These are phyloP conservation scores for Plantago major DNA, from an alignment of 257 asterid species.

Conservation along the genomic window DNA sequence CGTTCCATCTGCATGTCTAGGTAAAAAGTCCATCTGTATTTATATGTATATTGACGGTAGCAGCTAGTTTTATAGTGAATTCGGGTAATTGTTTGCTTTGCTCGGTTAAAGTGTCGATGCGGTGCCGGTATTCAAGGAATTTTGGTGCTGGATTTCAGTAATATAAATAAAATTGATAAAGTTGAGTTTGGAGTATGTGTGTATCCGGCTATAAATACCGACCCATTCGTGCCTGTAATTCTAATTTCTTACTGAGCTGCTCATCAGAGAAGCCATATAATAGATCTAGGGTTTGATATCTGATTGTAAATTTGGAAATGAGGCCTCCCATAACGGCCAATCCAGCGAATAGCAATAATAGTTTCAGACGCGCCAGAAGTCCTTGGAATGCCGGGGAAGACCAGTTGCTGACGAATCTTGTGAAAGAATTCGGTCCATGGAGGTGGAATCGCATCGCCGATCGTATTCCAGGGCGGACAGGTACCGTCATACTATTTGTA, in stretches of 20 bases:
- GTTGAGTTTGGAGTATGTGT: slow-evolving; percentile 10
- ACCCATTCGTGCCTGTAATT: neutral
- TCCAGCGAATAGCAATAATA: slow-evolving; percentile 11
- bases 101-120: slow-evolving; percentile 14
- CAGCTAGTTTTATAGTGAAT: slow-evolving; percentile 17
- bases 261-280: slow-evolving; percentile 16
- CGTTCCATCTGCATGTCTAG: slow-evolving; percentile 10
- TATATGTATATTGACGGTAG: slow-evolving; percentile 19
- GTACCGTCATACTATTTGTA: slow-evolving; percentile 19
- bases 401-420: slow-evolving; percentile 17
- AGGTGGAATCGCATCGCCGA: slow-evolving; percentile 36
- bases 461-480: slow-evolving; percentile 35
- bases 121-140: slow-evolving; percentile 23
- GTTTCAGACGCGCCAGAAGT: slow-evolving; percentile 11
- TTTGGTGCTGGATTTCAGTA: slow-evolving; percentile 23
- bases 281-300: slow-evolving; percentile 4
- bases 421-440: slow-evolving; percentile 23
- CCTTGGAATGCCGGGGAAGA: slow-evolving; percentile 43
- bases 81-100: slow-evolving; percentile 20
- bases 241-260: slow-evolving; percentile 9
- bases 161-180: slow-evolving; percentile 28
- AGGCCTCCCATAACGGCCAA: slow-evolving; percentile 4
- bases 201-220: slow-evolving; percentile 14
- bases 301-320: slow-evolving; percentile 24
- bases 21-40: neutral